Conservation (phyloP, 1,284 basidiomycete species). For the Marasmius tenuissimus region DNA sequence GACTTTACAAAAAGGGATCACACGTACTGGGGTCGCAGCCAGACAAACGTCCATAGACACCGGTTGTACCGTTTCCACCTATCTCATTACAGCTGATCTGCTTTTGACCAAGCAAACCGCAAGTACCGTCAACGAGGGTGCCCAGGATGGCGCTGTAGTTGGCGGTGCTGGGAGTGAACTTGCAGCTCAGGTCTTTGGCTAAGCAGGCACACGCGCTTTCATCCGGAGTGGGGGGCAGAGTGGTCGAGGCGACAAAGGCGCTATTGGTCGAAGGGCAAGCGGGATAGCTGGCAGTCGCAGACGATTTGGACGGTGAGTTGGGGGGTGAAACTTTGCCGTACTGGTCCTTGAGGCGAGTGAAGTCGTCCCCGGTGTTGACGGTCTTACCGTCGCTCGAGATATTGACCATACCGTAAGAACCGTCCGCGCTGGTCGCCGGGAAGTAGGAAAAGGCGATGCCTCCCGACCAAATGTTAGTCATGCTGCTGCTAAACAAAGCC, state of each 20-base stretch:
- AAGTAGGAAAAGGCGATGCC: conserved; percentile 90
- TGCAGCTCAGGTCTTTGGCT: conserved; percentile 66
- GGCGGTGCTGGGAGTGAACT: conserved; percentile 60
- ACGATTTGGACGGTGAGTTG: conserved; percentile 61
- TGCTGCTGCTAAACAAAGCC: conserved; percentile 71
- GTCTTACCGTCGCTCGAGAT: conserved; percentile 62
- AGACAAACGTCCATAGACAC: conserved; percentile 75
- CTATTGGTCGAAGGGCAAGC: conserved; percentile 64
- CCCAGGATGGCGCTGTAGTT: conserved; percentile 71
- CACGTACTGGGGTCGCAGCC: conserved; percentile 72
- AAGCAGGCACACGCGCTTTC: conserved; percentile 79
- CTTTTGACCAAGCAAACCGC: conserved; percentile 64
- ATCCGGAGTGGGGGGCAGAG: conserved; percentile 84
- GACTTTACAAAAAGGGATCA: conserved; percentile 1
- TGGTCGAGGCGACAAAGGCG: conserved; percentile 64
- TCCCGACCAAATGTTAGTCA: conserved; percentile 83
- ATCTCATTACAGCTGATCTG: conserved; percentile 72
- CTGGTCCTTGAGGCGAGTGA: conserved; percentile 60
- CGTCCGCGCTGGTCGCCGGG: conserved; percentile 62
- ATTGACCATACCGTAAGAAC: conserved; percentile 84
- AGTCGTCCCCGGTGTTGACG: conserved; percentile 70
- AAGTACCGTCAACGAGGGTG: conserved; percentile 38
- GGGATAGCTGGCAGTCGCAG: conserved; percentile 55
- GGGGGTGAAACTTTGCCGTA: conserved; percentile 56
- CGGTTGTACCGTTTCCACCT: conserved; percentile 69